Evolutionary conservation across 169 alveolate genomes (phyloP), one percentile per base, ranked within the genome.

Genomic region (Ichthyophthirius multifiliis): DNA sequence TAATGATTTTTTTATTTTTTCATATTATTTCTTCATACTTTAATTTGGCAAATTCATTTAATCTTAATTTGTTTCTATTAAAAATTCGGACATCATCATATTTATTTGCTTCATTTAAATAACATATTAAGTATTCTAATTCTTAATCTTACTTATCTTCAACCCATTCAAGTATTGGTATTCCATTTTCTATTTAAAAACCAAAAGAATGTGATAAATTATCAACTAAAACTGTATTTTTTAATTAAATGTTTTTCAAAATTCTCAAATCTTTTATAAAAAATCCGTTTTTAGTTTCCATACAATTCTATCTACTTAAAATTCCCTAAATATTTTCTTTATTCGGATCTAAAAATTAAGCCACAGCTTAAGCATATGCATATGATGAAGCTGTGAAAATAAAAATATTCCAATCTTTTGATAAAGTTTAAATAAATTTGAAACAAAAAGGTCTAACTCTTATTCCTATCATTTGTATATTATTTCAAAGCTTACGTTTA

Each of bases 361-460:
- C 79, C 3, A 93, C 89, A 16, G 93, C 85, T 71, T 89, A 92
- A 0, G 97, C 97, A 77, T 93, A 93, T 12, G 90, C 77, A 43
- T 82, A 23, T 55, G 89, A 89, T 41, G 93, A 82, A 9, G 96
- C 96, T 27, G 96, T 93, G 75, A 85, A 93, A 27, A 90, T 83
- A 18, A 85, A 79, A 10, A 93, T 82, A 39, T 91, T 83, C 85
- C 82, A 93, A 37, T 75, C 34, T 48, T 90, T 35, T 37, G 80
- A 62, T 63, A 90, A 43, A 65, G 78, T 82, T 76, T 83, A 48
- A 39, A 93, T 65, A 32, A 82, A 87, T 77, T 90, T 85, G 31
- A 76, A 65, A 23, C 89, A 76, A 75, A 74, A 85, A 63, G 96
- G 96, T 43, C 96, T 86, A 20, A 93, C 76, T 65, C 89, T 93